Evolutionary conservation across 1,284 basidiomycete genomes (phyloP), one percentile per base, ranked within the genome.

Genomic region (Trametes pubescens): DNA sequence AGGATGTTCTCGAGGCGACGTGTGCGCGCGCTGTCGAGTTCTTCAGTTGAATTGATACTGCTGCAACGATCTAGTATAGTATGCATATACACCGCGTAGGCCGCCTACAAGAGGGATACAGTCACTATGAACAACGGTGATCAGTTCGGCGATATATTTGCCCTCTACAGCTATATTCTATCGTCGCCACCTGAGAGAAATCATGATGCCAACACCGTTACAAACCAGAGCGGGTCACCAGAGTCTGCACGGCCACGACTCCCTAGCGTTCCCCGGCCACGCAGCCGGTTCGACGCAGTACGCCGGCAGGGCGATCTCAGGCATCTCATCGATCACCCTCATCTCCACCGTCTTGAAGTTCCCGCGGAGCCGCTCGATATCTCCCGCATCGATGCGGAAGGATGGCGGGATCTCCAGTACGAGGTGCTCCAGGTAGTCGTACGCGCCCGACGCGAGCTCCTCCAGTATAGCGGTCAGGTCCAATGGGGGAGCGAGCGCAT

Each of bases 391-490:
- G 4, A 43, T 22, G 21, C 40, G 6, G 18, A 22, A 37, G 14
- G 2, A 9, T 14, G 21, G 13, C 53, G 38, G 38, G 24, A 44
- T 38, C 38, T 55, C 38, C 5, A 55, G 22, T 5, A 44, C 24
- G 53, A 55, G 24, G 24, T 55, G 53, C 13, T 18, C 24, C 6
- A 44, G 53, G 53, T 55, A 55, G 40, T 55, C 38, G 40, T 55
- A 55, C 24, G 53, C 53, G 24, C 53, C 40, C 9, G 40, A 55
- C 38, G 22, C 53, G 26, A 55, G 37, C n/a, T 55, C 40, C 7
- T 22, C 26, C 18, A 55, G 16, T 6, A 55, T 11, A 16, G 8
- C 16, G 6, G 24, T n/a, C 18, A 55, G 18, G 38, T 44, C 53
- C 18, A 37, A 16, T 4, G 40, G 16, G 40, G 40, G 16, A 9